Base-by-base conservation (phyloP, 768 basidiomycete genomes). In the Mycena chlorophos region DNA sequence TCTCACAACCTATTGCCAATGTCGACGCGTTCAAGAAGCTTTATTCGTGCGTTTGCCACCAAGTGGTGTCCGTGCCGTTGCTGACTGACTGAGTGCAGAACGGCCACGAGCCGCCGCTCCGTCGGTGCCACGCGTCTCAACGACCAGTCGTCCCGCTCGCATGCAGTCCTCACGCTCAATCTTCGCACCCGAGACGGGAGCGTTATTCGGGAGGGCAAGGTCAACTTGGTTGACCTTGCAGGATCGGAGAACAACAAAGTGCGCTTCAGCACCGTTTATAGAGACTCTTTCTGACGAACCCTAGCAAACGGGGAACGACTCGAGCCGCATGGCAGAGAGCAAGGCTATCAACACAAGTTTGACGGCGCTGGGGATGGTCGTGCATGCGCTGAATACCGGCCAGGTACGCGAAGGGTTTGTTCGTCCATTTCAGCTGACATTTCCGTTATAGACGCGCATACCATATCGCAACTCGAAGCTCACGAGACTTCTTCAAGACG, bases 171-270 rank as follows among this genome's bases (percentile, higher is more conserved):
- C 30, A 89, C 88, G 3, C 80, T 96, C 40, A 79, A 86, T 58
- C 81, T 86, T 25, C 80, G 77, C 27, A 79, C 30, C 13, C 16
- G 53, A 16, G 50, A 34, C 16, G 55, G 29, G 14, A 34, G 8
- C 23, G 48, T 27, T 22, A 20, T 56, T 29, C 56, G 56, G 19
- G 52, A 52, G 38, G 91, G 91, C 10, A 91, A 88, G 68, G 86
- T 94, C 52, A 91, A 91, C 60, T 80, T 94, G 8, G 90, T 94
- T 12, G 93, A 95, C 71, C 79, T 95, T 25, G 93, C 93, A 17
- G 93, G 93, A 25, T 92, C 89, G 0, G 93, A 95, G 72, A 94
- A 94, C 65, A 94, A 94, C 69, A 94, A 91, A 72, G 85, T 85
- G 31, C 17, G 68, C 60, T 45, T 23, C 29, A 14, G 37, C 34